A percentile compares a stretch with the other conserved stretches of the same genome.
Conservation (phyloP, 2,329 filamentous ascomycete genomes). For the Fusarium sp. region DNA sequence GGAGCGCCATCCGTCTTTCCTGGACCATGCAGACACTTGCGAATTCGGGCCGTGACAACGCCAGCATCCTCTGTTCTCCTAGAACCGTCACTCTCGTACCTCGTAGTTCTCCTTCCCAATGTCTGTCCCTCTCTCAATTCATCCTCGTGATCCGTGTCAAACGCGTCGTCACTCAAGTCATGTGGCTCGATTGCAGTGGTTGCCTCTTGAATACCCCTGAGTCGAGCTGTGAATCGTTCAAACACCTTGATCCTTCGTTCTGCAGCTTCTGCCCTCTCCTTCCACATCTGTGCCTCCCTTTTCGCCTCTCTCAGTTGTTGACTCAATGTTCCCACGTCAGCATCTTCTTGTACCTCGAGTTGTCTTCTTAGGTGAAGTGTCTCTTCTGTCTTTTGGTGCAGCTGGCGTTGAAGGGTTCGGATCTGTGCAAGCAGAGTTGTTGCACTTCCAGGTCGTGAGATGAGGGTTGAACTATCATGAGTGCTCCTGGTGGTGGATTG, state of each 20-base stretch:
- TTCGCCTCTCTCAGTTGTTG: conserved; percentile 59
- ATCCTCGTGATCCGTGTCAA: not conserved
- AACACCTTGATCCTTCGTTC: conserved; percentile 65
- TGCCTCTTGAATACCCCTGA: conserved; percentile 49
- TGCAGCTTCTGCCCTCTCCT: conserved; percentile 65
- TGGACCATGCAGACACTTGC: conserved; percentile 40
- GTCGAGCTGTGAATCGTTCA: conserved; percentile 55
- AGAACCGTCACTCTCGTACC: conserved; percentile 38
- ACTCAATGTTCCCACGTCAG: conserved; percentile 59
- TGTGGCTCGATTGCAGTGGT: conserved; percentile 8
- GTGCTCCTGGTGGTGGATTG: conserved; percentile 1
- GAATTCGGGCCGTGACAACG: conserved; percentile 43
- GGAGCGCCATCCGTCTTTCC: conserved; percentile 20
- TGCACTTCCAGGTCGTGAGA: conserved; percentile 43
- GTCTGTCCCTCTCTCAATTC: not conserved
- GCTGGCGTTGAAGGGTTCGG: conserved; percentile 59
- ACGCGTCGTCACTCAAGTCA: not conserved
- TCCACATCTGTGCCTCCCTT: conserved; percentile 59
- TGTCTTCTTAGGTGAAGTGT: conserved; percentile 57
- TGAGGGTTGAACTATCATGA: conserved; percentile 15
- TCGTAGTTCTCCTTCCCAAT: not conserved
- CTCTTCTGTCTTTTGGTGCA: conserved; percentile 62
- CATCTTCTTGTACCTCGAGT: conserved; percentile 57
- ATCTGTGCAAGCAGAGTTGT: conserved; percentile 62
- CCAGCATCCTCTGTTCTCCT: conserved; percentile 42